Conservation (phyloP, 179 eudicot genomes). For the Actinidia chinensis region DNA sequence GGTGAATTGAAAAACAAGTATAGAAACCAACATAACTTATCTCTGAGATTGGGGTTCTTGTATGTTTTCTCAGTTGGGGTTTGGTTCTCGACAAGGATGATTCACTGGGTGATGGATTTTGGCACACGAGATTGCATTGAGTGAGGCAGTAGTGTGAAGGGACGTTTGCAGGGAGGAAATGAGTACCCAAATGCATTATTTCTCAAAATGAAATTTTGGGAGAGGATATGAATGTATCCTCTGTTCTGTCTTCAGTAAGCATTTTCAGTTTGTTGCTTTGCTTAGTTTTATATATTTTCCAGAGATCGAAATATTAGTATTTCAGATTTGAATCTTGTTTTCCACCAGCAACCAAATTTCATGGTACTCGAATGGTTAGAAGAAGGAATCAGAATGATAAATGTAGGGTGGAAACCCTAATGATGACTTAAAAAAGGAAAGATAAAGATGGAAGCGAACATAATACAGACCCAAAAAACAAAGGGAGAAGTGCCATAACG, state of each 20-base stretch:
- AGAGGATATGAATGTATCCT: not conserved
- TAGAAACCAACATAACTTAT: conserved; percentile 3
- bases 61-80: conserved; percentile 7
- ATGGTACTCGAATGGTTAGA: not conserved
- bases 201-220: not conserved
- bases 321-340: not conserved
- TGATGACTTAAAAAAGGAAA: not conserved
- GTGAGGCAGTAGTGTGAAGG: conserved; percentile 15
- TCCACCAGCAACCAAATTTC: not conserved
- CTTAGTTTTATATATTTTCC: not conserved
- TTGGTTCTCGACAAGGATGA: not conserved
- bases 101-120: not conserved
- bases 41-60: not conserved
- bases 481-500: not conserved
- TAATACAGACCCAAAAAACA: not conserved
- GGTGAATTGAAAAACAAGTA: conserved; percentile 11
- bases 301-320: not conserved
- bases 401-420: not conserved
- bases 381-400: not conserved
- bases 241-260: not conserved
- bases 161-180: conserved; percentile 50
- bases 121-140: conserved; percentile 13
- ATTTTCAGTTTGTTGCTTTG: not conserved
- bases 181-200: conserved; percentile 4
- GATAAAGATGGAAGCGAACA: not conserved